Evolutionary conservation across 805 yeast species (phyloP).

Genomic region (Candida awuae): DNA sequence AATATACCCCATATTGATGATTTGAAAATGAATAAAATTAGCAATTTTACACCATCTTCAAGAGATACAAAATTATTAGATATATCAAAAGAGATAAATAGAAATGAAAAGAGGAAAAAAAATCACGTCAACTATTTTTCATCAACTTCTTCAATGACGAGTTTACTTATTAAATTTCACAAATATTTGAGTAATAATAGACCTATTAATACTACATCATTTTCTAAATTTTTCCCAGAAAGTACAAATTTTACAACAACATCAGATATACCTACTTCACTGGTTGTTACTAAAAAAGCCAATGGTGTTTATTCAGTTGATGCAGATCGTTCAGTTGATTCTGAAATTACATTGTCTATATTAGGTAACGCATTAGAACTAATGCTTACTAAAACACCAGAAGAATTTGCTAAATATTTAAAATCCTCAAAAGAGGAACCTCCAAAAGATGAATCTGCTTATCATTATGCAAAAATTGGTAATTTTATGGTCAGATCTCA

Average conservation of each 20-base stretch:
- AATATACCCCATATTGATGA: constrained; percentile 55
- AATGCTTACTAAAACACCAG: constrained; percentile 53
- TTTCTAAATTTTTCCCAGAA: constrained; percentile 38
- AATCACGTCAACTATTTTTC: constrained; percentile 43
- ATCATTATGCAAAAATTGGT: constrained; percentile 67
- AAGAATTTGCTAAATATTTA: constrained; percentile 38
- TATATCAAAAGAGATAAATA: constrained; percentile 32
- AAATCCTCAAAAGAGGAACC: constrained; percentile 11
- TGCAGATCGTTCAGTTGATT: constrained; percentile 57
- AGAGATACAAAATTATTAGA: constrained; percentile 47
- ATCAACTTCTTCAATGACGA: constrained; percentile 86
- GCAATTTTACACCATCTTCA: constrained; percentile 56
- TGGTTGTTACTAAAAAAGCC: constrained; percentile 37
- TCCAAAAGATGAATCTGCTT: constrained; percentile 23
- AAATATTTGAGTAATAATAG: constrained; percentile 54
- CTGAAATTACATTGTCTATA: constrained; percentile 58
- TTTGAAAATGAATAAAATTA: constrained; percentile 52
- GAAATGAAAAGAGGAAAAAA: neutral
- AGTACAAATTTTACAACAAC: constrained; percentile 32
- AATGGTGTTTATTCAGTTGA: constrained; percentile 50
- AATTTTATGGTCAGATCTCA: constrained; percentile 81
- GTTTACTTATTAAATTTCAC: constrained; percentile 67
- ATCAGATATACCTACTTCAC: constrained; percentile 44
- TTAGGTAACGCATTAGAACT: constrained; percentile 78
- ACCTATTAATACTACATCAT: constrained; percentile 38